phyloP scores from a whole-genome alignment of 2,329 filamentous ascomycete species.

The Exserohilum turcica region DNA sequence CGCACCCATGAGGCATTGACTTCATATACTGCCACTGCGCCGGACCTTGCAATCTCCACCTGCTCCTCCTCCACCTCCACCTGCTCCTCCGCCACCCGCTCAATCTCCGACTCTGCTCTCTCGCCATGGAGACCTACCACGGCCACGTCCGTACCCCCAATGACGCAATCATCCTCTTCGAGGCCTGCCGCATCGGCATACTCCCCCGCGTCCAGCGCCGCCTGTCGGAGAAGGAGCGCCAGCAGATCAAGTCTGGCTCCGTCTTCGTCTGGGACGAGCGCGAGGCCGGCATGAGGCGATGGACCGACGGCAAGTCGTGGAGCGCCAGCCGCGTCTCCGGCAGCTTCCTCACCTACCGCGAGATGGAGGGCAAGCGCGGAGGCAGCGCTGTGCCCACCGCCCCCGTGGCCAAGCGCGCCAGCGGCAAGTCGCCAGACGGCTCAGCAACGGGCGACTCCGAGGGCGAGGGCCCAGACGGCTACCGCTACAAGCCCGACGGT shows the following conservation, averaged over 20 bases:
- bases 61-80: no score
- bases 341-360: slow-evolving; percentile 94
- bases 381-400: slow-evolving; percentile 66
- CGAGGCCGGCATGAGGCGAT: slow-evolving; percentile 96
- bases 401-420: slow-evolving; percentile 47
- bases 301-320: slow-evolving; percentile 99
- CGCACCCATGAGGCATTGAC: slow-evolving; percentile 14
- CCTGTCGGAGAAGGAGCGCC: slow-evolving; percentile 93
- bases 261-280: slow-evolving; percentile 99
- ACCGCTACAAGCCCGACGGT: slow-evolving; percentile 76
- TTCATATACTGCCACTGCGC: not conserved
- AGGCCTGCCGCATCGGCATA: slow-evolving; percentile 88
- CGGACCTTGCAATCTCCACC: not conserved
- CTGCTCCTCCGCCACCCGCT: no score
- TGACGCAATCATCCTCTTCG: slow-evolving; percentile 98
- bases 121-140: slow-evolving; percentile 89
- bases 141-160: slow-evolving; percentile 93
- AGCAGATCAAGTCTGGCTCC: slow-evolving; percentile 93
- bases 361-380: slow-evolving; percentile 98
- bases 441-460: slow-evolving; percentile 82
- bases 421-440: slow-evolving; percentile 80
- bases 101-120: slow-evolving; percentile 1
- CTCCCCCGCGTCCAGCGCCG: slow-evolving; percentile 90
- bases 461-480: slow-evolving; percentile 62
- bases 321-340: slow-evolving; percentile 96